Evolutionary conservation across 2,329 filamentous ascomycete genomes (phyloP).

Genomic region (Ophiostoma ulmi): DNA sequence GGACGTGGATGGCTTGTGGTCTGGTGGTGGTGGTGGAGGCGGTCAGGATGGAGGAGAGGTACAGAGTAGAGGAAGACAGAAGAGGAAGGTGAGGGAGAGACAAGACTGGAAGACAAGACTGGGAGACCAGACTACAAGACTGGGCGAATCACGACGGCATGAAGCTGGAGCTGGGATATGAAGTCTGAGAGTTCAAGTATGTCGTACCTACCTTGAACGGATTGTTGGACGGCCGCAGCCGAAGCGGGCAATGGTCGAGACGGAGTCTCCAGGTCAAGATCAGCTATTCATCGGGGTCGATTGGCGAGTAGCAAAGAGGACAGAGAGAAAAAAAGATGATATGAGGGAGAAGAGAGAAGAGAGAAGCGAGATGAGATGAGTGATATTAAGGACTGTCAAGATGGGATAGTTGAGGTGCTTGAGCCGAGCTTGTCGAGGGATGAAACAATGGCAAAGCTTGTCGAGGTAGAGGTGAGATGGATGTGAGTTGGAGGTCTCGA

Average conservation of each 20-base stretch:
- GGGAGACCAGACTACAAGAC: neutral
- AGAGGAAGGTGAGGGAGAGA: neutral
- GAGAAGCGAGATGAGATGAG: neutral
- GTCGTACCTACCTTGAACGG: neutral
- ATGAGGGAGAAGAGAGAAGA: neutral
- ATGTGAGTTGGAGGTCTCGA: neutral
- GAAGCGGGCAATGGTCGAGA: conserved; percentile 9
- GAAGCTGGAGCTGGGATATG: neutral
- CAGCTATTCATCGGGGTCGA: conserved; percentile 1
- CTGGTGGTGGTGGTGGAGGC: conserved; percentile 17
- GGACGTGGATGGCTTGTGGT: neutral
- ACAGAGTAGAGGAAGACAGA: neutral
- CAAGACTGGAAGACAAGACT: neutral
- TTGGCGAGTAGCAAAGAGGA: neutral
- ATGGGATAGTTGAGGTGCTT: conserved; percentile 13
- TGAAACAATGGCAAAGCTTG: conserved; percentile 9
- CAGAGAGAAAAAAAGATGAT: neutral
- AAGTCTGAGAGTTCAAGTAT: neutral
- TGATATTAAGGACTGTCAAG: conserved; percentile 14
- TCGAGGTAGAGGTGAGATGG: conserved; percentile 9
- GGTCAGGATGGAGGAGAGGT: conserved; percentile 17
- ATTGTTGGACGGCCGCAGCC: neutral
- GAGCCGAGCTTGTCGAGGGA: neutral
- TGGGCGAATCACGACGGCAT: neutral
- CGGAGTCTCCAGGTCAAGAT: conserved; percentile 10